Base-by-base conservation (phyloP, 139 green algal genomes). In the Chlorella sp. region DNA sequence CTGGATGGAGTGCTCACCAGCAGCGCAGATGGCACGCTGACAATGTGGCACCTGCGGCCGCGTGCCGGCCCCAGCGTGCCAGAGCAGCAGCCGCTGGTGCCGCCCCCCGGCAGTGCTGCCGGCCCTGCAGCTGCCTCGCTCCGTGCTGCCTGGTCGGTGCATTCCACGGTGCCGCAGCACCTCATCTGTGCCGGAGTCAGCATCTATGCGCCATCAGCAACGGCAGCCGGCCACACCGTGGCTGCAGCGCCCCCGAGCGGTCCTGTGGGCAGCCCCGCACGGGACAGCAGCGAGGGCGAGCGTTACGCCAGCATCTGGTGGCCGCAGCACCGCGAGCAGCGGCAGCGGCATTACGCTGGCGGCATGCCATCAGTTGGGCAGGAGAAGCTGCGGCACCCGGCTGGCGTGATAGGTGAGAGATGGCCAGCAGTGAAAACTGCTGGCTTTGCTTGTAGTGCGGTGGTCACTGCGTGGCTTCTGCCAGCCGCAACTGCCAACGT, bases 1-100 rank as follows among this genome's bases (percentile, higher is more conserved):
- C 39, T 89, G 47, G 85, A 89, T 64, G 85, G 85, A 21, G 38
- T 89, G 30, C 78, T 88, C 30, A 81, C 73, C 56, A 84, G 74
- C 60, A 69, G 62, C 73, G 57, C 32, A 23, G 64, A 62, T 16
- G 74, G 76, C 28, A 38, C 26, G 39, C 55, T 88, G 15, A 67
- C 47, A 2, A 88, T 88, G 84, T 88, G 84, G 84, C 38, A 86
- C 9, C 44, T 86, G 41, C 65, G 47, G 28, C 81, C 63, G 39
- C 44, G 73, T 9, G 12, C 17, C 21, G 36, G 70, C 39, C 34
- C 26, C 65, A 41, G 36, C 13, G 30, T 17, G 20, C 26, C 51
- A 60, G 51, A 60, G 74, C 30, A 78, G 70, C 70, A 78, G 70
- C 25, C 41, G n/a, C 44, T 60, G 47, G 20, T n/a, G 60, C 68